A percentile compares a stretch with the other conserved stretches of the same genome.
phyloP scores from a whole-genome alignment of 148 eudicot species.

The Spergularia marina region DNA sequence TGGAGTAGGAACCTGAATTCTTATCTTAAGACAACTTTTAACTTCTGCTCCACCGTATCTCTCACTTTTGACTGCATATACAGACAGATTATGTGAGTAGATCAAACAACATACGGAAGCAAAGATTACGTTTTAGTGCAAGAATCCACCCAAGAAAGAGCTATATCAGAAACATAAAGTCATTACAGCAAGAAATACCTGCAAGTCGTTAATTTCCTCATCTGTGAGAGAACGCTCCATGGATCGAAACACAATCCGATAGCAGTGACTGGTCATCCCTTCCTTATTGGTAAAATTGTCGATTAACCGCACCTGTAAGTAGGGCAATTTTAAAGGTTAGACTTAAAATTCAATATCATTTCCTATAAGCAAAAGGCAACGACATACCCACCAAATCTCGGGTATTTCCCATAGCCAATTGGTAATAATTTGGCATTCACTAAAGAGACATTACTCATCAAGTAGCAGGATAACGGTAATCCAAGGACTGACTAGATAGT shows the following conservation, averaged over 20 bases:
- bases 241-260: slow-evolving; percentile 84
- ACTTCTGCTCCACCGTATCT: slow-evolving; percentile 66
- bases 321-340: neutral
- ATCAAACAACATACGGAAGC: slow-evolving; percentile 3
- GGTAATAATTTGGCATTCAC: too few relatives aligned
- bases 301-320: slow-evolving; percentile 60
- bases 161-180: too few relatives aligned
- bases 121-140: neutral
- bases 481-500: too few relatives aligned
- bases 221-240: slow-evolving; percentile 97
- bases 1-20: neutral
- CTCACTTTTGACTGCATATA: slow-evolving; percentile 78
- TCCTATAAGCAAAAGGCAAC: neutral
- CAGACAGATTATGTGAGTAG: neutral
- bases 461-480: too few relatives aligned
- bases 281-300: slow-evolving; percentile 90
- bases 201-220: slow-evolving; percentile 85
- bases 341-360: neutral
- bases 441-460: too few relatives aligned
- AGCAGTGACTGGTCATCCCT: slow-evolving; percentile 97
- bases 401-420: neutral
- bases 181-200: slow-evolving; percentile 41
- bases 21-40: slow-evolving; percentile 82
- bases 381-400: neutral
- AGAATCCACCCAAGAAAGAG: too few relatives aligned